Conservation (phyloP, 2,329 filamentous ascomycete genomes). For the Trichocomaceae sp. region DNA sequence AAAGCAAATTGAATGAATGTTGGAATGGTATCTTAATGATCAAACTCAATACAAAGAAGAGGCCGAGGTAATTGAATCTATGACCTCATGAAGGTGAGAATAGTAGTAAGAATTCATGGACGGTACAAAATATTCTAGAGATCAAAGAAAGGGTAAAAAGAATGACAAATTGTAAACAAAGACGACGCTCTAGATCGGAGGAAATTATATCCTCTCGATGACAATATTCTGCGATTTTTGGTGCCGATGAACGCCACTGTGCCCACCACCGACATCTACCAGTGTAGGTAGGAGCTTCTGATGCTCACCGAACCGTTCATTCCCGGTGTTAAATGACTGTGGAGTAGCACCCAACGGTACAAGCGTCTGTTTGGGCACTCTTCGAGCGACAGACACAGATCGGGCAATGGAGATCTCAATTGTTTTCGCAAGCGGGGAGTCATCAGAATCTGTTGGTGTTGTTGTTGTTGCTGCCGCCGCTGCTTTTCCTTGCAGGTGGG, state of each 20-base stretch:
- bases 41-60: background rate
- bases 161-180: background rate
- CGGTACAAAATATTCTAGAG: background rate
- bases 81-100: too few species aligned
- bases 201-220: conserved; percentile 23
- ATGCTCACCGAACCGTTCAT: conserved; percentile 22
- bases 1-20: background rate
- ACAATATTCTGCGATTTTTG: conserved; percentile 27
- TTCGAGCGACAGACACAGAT: conserved; percentile 31
- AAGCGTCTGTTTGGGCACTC: conserved; percentile 27
- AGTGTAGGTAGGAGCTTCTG: conserved; percentile 12
- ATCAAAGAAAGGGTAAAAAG: background rate
- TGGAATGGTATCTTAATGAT: conserved; percentile 9
- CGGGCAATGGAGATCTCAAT: conserved; percentile 35
- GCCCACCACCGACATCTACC: background rate
- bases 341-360: conserved; percentile 24
- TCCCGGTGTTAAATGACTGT: conserved; percentile 19
- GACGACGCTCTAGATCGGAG: background rate
- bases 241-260: conserved; percentile 22
- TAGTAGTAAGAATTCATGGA: too few species aligned
- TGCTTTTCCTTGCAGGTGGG: background rate
- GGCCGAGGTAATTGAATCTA: background rate
- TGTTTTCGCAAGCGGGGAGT: background rate
- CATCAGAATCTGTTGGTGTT: background rate
- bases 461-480: background rate